Evolutionary conservation across 2,329 filamentous ascomycete species (phyloP), one percentile per base, ranked within the genome.

Genomic region (Fusarium fujikuroi): DNA sequence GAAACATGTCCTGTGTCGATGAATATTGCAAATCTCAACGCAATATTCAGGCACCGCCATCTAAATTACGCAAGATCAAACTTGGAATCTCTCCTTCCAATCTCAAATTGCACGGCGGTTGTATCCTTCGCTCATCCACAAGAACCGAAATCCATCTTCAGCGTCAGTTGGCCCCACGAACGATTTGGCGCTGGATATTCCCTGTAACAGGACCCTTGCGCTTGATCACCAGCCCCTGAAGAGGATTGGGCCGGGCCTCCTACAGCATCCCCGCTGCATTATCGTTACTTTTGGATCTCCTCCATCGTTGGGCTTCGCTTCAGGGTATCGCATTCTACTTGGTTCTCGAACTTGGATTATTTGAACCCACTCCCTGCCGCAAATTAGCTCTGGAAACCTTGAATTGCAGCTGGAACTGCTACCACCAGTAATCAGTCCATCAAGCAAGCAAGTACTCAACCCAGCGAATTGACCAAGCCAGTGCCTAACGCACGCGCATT

Each of bases 401-500:
- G 57, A 42, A 53, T 63, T 42, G 69, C 40, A 46, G 42, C 66
- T 49, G 59, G 56, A 52, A 63, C 44, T 53, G 40, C 53, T 60
- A 40, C 67, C 63, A 42, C 69, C 71, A 69, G 63, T 73, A 62
- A 69, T 73, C 64, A 66, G 44, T 66, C 59, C 44, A 57, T 46
- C 43, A 42, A 60, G 43, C 52, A 72, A 72, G 40, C 61, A 71
- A 56, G 52, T 46, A 47, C 39, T 62, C 58, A 54, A 30, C 58
- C 66, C 60, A 72, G 67, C 54, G 70, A 60, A 50, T 49, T 61
- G 36, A 47, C 19, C 65, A 50, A 64, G 44, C 65, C 50, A 58
- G 64, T 47, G 65, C 71, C 59, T 63, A 60, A 68, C 72, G 69
- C 70, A 73, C 65, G 67, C 66, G 58, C 70, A 76, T 57, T 49